A percentile compares a stretch with the other conserved stretches of the same genome.
These are phyloP conservation scores for Gentiana macrophylla DNA, from an alignment of 257 asterid genomes.

Conservation along the genomic window DNA sequence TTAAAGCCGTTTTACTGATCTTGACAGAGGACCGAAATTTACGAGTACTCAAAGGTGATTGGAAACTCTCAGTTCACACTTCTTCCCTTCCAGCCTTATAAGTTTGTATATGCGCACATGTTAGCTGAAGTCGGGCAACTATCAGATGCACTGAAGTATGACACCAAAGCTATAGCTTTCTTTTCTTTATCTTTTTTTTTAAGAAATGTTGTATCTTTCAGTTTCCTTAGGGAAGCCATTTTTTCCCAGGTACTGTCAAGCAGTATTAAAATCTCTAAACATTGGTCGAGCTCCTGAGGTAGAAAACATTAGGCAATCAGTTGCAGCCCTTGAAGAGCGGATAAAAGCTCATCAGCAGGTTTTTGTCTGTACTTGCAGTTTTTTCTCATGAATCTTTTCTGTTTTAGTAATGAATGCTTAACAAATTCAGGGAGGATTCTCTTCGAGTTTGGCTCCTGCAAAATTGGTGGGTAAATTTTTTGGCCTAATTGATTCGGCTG, in stretches of 20 bases:
- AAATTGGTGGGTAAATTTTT: slow-evolving; percentile 72
- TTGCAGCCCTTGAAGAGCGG: slow-evolving; percentile 79
- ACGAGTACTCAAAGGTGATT: slow-evolving; percentile 79
- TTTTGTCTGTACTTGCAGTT: slow-evolving; percentile 1
- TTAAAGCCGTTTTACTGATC: slow-evolving; percentile 4
- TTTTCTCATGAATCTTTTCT: neutral
- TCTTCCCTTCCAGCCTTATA: slow-evolving; percentile 91
- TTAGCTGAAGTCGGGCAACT: slow-evolving; percentile 94
- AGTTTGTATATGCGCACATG: slow-evolving; percentile 87
- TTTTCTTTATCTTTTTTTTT: neutral
- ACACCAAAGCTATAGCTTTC: slow-evolving; percentile 1
- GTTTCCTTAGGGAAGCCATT: slow-evolving; percentile 4
- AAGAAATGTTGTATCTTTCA: neutral
- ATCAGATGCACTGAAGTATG: slow-evolving; percentile 83
- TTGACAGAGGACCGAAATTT: slow-evolving; percentile 89
- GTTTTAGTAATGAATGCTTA: slow-evolving; percentile 14
- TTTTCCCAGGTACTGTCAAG: slow-evolving; percentile 81
- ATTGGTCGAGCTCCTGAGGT: slow-evolving; percentile 76
- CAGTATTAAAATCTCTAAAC: slow-evolving; percentile 69
- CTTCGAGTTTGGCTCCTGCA: slow-evolving; percentile 73
- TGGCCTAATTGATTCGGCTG: slow-evolving; percentile 70
- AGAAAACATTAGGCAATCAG: slow-evolving; percentile 55
- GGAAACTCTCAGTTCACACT: slow-evolving; percentile 94
- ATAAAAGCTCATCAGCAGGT: slow-evolving; percentile 93
- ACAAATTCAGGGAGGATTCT: slow-evolving; percentile 81